Evolutionary conservation across 768 basidiomycete species (phyloP), one percentile per base, ranked within the genome.

Genomic region (Tephrocybe sp.): DNA sequence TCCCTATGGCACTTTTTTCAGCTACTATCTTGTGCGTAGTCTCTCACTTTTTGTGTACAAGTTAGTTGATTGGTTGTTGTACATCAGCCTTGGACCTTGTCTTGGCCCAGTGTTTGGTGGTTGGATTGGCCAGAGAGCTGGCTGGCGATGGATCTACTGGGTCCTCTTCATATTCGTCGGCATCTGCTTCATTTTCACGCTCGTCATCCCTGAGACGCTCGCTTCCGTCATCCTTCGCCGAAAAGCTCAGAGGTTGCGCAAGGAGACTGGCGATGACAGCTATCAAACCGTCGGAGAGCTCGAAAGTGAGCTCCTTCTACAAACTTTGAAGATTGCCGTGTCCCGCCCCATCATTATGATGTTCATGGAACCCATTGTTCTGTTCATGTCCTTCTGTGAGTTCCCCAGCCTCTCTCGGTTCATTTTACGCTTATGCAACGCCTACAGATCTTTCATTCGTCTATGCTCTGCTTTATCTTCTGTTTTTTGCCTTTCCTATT

Each of bases 141-240:
- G 76, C 0, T 76, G 74, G 74, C 58, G 73, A 40, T 76, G 72
- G 72, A 69, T 79, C 23, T 80, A 75, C 57, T 77, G 76, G 73
- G 70, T 77, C 56, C 68, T 74, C 30, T 72, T 76, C 53, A 73
- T 76, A 59, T 71, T 77, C 53, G 62, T 69, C 8, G 70, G 67
- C 5, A 55, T 68, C 20, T 69, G 68, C 45, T 71, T 68, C 56
- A 26, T 67, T 44, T 57, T 75, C 34, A 66, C 72, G 3, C 55
- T 78, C 40, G 65, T 77, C 56, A 73, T 79, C n/a, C 77, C 77
- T 14, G 79, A 83, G 60, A 79, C 78, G 1, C 76, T 79, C 44
- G 74, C 75, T 0, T 75, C 79, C 1, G 63, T 73, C 4, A 55
- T 83, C 10, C 71, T 83, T 6, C 68, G 67, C 6, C 58, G 65